Base-by-base conservation (phyloP, 768 basidiomycete species). In the Mycena belliarum region DNA sequence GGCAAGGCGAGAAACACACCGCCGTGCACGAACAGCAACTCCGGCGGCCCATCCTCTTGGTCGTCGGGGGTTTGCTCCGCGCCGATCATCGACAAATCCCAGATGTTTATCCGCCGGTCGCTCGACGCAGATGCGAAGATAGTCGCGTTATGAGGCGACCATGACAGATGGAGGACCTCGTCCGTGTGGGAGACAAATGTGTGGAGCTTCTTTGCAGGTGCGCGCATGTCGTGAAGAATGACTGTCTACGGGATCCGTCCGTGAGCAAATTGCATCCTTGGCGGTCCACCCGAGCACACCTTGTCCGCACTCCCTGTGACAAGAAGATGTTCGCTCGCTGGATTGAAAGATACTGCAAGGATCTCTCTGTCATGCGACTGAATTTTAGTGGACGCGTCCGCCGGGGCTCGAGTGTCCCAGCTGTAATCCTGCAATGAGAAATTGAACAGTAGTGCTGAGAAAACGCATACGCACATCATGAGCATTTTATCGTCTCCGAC, bases 31-130 rank as follows among this genome's bases (percentile, higher is more conserved):
- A 99, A 99, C 63, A 98, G 73, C 56, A 98, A 75, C 72, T 99
- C 97, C 1, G 97, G 97, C 16, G 97, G 95, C 1, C 97, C 97
- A 67, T 99, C 97, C 70, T 99, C 97, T 57, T 94, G 91, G 68
- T 99, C 97, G 63, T 99, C 97, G 4, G 96, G 97, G 2, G 93
- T 92, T 72, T 99, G 97, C 70, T 99, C 97, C 38, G 89, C 83
- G 1, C 97, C 97, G 60, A 98, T 96, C 59, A 89, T 83, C 23
- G 85, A 81, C 55, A 98, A 72, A 75, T 99, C 95, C 97, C 97
- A 99, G 46, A 98, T 78, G 66, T 97, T 95, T 61, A 99, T 83
- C 11, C 97, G 81, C 41, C 97, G 83, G 70, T 99, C 97, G 59
- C 93, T 89, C 4, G 93, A 94, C 2, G 94, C 94, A 3, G 94